These are phyloP conservation scores for Schwanniomyces polymorphus DNA, from an alignment of 805 yeast genomes.

Conservation along the genomic window DNA sequence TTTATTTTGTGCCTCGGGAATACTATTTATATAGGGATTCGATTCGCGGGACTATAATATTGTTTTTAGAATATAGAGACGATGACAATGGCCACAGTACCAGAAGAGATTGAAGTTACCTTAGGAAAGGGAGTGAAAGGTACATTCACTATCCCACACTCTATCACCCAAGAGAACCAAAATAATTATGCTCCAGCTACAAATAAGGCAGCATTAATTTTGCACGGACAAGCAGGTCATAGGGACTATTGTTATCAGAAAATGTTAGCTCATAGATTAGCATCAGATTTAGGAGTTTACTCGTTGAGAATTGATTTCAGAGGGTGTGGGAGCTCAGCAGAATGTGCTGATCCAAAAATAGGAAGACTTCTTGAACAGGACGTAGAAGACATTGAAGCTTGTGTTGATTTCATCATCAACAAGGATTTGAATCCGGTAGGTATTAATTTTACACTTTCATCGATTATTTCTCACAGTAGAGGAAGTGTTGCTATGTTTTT, in stretches of 20 bases:
- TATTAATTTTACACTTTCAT: conserved; percentile 46
- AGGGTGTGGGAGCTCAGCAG: conserved; percentile 78
- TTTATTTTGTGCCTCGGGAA: not conserved
- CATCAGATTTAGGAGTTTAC: conserved; percentile 58
- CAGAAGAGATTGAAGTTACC: conserved; percentile 36
- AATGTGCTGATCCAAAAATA: conserved; percentile 26
- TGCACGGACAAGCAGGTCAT: conserved; percentile 90
- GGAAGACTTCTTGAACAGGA: conserved; percentile 70
- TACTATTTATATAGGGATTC: not conserved
- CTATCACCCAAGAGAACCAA: conserved; percentile 20
- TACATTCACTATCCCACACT: conserved; percentile 39
- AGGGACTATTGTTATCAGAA: conserved; percentile 76
- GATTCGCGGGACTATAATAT: not conserved
- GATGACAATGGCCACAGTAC: conserved; percentile 8
- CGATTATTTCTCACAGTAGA: conserved; percentile 77
- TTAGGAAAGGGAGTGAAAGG: conserved; percentile 35
- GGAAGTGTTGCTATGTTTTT: conserved; percentile 75
- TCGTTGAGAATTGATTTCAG: conserved; percentile 82
- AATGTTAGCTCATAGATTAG: conserved; percentile 57
- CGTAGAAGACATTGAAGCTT: conserved; percentile 58
- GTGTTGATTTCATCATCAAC: conserved; percentile 29
- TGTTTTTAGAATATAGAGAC: not conserved
- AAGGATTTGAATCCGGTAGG: conserved; percentile 35
- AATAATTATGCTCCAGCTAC: conserved; percentile 39
- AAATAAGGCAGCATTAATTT: conserved; percentile 54